Evolutionary conservation across 73 alveolate genomes (phyloP), one percentile per base, ranked within the genome.

Genomic region (Paramecium caudatum): DNA sequence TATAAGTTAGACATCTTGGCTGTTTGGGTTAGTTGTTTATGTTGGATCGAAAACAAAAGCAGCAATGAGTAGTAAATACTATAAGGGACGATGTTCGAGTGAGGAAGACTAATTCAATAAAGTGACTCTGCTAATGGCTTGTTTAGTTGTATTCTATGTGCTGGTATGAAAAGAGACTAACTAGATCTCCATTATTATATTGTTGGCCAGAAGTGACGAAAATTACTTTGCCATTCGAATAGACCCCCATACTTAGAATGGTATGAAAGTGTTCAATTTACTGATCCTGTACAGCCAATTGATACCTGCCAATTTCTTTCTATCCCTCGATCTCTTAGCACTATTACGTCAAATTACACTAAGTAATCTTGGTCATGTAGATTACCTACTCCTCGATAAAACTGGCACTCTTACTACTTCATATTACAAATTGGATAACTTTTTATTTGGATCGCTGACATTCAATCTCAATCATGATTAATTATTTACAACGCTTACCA

Each of bases 21-120:
- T 86, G 9, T 86, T 86, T 32, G 93, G 90, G 36, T 63, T 86
- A 19, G 93, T 86, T 5, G 90, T 86, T 13, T 86, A 86, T 63
- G 55, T 78, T 27, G 93, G 93, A n/a, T 36, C 46, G 45, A 50
- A 86, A 8, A 86, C 93, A 19, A 86, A 86, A 36, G 65, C 48
- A 6, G 32, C 68, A 25, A 47, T 62, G 33, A 63, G 70, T 23
- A 37, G 41, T 0, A 27, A 43, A 33, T 9, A 65, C 45, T 23
- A 41, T 25, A 61, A 55, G 30, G 36, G 47, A 1, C 61, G 65
- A 45, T 34, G 50, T 12, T 86, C 93, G 1, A 48, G 27, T 46
- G 45, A 62, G 4, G 93, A 63, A 39, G 37, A 68, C 37, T n/a
- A n/a, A n/a, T n/a, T n/a, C n/a, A n/a, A n/a, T n/a, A n/a, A n/a